Evolutionary conservation across 2,329 filamentous ascomycete genomes (phyloP).

Genomic region (Botryotinia globosa): DNA sequence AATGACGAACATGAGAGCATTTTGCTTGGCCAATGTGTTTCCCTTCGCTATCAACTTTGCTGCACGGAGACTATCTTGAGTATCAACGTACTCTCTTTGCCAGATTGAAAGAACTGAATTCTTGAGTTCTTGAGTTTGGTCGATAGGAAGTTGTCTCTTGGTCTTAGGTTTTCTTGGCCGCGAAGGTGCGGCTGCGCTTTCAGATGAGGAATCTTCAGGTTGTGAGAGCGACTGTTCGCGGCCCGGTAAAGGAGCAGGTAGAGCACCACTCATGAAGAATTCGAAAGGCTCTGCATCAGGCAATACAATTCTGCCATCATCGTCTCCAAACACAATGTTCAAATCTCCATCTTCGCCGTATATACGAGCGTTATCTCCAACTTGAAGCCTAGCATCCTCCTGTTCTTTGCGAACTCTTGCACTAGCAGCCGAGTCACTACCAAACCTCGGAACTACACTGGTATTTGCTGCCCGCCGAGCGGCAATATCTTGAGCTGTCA

Average conservation of each 20-base stretch:
- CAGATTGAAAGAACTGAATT: conserved; percentile 56
- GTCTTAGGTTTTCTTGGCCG: conserved; percentile 33
- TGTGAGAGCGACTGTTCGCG: conserved; percentile 28
- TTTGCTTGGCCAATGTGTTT: conserved; percentile 54
- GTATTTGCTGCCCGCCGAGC: conserved; percentile 24
- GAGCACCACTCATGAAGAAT: conserved; percentile 29
- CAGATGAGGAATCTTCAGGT: conserved; percentile 38
- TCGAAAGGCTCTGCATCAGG: conserved; percentile 36
- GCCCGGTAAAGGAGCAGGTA: conserved; percentile 27
- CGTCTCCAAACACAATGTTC: conserved; percentile 36
- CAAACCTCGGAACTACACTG: conserved; percentile 20
- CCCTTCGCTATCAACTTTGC: conserved; percentile 46
- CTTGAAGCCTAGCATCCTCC: conserved; percentile 40
- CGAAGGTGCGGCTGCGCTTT: conserved; percentile 42
- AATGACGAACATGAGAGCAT: conserved; percentile 60
- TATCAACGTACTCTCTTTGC: conserved; percentile 56
- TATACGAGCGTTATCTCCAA: conserved; percentile 27
- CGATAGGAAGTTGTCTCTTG: conserved; percentile 46
- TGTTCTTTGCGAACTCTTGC: conserved; percentile 44
- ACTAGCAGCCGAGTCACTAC: conserved; percentile 41
- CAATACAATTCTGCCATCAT: conserved; percentile 37
- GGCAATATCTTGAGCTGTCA: conserved; percentile 35
- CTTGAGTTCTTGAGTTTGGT: conserved; percentile 50
- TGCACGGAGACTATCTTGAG: conserved; percentile 53
- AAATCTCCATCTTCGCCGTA: conserved; percentile 32